phyloP scores from a whole-genome alignment of 2,329 filamentous ascomycete genomes.

The Rhynchosporium secalis region DNA sequence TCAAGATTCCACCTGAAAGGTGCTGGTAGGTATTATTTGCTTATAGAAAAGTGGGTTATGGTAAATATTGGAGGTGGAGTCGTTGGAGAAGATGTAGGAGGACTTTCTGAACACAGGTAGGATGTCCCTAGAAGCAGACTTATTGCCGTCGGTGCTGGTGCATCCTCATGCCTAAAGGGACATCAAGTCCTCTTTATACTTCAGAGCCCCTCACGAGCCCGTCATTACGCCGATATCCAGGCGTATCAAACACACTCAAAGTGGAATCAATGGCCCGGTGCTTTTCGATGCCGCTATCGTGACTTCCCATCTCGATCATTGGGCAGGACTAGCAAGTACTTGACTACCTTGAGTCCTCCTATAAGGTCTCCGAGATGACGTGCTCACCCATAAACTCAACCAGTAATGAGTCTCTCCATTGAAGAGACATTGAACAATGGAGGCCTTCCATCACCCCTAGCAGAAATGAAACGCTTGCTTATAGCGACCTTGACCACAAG shows the following conservation, averaged over 20 bases:
- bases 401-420: neutral
- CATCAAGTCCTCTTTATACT: constrained; percentile 11
- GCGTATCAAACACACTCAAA: neutral
- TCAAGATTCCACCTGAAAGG: too few relatives aligned
- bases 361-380: neutral
- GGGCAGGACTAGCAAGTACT: neutral
- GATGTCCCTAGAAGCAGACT: neutral
- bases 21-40: neutral
- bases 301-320: constrained; percentile 1
- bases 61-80: neutral
- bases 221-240: neutral
- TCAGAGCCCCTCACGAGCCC: neutral
- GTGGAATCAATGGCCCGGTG: neutral
- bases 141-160: neutral
- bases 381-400: neutral
- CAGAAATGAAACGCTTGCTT: too few relatives aligned
- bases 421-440: neutral
- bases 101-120: neutral
- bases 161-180: neutral
- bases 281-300: neutral
- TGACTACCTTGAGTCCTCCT: neutral
- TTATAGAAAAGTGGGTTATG: neutral
- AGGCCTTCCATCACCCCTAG: neutral
- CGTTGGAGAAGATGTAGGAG: neutral
- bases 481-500: too few relatives aligned